These are phyloP conservation scores for Starmera dryadoides DNA, from an alignment of 805 yeast species.

Conservation along the genomic window DNA sequence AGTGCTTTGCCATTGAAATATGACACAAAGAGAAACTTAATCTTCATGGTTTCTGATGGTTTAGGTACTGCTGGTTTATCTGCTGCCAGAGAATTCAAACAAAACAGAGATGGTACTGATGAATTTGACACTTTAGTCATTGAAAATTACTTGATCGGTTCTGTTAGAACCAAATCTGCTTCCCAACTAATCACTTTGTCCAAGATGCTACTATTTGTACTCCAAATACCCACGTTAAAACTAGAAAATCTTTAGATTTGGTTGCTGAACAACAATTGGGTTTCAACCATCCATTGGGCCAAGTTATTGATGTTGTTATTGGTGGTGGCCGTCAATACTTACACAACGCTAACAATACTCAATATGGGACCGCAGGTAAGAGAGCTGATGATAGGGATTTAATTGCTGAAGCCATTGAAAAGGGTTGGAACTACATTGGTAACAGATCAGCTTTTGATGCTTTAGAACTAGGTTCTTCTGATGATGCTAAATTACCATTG, in stretches of 20 bases:
- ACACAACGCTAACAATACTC: slow-evolving; percentile 36
- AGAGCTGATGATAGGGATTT: slow-evolving; percentile 66
- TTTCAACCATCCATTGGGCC: slow-evolving; percentile 61
- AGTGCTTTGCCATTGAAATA: slow-evolving; percentile 18
- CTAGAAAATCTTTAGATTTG: slow-evolving; percentile 66
- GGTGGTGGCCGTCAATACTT: slow-evolving; percentile 91
- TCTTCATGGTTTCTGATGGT: slow-evolving; percentile 88
- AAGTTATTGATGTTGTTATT: slow-evolving; percentile 71
- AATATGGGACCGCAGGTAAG: slow-evolving; percentile 38
- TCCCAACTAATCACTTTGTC: slow-evolving; percentile 73
- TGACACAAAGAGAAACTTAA: slow-evolving; percentile 56
- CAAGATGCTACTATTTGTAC: slow-evolving; percentile 95
- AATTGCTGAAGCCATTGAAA: slow-evolving; percentile 48
- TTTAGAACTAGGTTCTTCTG: slow-evolving; percentile 47
- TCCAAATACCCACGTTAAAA: slow-evolving; percentile 71
- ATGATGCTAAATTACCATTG: slow-evolving; percentile 53
- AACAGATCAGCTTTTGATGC: slow-evolving; percentile 50
- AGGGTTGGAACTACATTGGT: slow-evolving; percentile 65
- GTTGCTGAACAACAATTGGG: slow-evolving; percentile 87
- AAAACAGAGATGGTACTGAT: slow-evolving; percentile 44
- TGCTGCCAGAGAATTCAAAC: slow-evolving; percentile 67
- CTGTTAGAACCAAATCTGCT: slow-evolving; percentile 78
- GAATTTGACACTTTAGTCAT: slow-evolving; percentile 48
- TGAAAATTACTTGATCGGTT: slow-evolving; percentile 69
- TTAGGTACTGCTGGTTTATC: slow-evolving; percentile 86